phyloP scores from a whole-genome alignment of 208 protist species.

The Tritrichomonas musculus region DNA sequence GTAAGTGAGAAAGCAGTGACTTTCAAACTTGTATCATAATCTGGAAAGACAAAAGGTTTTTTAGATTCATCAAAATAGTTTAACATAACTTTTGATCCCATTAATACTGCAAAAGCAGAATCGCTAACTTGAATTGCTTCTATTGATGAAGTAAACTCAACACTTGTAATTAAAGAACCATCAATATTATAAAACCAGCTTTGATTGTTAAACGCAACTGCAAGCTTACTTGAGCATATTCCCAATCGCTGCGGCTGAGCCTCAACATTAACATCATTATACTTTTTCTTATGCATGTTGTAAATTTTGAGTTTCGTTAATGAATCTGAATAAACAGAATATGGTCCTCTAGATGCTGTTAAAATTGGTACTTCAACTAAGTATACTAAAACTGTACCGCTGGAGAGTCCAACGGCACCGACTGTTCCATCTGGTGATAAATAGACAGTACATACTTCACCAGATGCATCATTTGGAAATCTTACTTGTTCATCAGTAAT shows the following conservation, averaged over 20 bases:
- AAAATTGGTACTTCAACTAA: conserved; percentile 32
- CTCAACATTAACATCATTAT: background rate
- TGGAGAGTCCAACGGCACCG: background rate
- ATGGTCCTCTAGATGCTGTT: background rate
- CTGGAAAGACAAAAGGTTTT: conserved; percentile 8
- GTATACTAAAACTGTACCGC: background rate
- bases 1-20: background rate
- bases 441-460: background rate
- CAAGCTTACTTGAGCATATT: background rate
- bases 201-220: conserved; percentile 1
- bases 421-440: background rate
- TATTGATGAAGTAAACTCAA: background rate
- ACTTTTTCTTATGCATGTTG: conserved; percentile 14
- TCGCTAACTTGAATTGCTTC: conserved; percentile 26
- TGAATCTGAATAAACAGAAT: background rate
- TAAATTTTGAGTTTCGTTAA: background rate
- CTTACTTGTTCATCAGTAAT: conserved; percentile 12
- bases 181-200: background rate
- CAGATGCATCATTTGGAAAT: background rate
- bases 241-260: background rate
- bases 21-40: background rate
- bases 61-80: background rate
- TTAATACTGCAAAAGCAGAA: background rate
- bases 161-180: background rate
- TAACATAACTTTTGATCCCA: conserved; percentile 22